A percentile compares a stretch with the other conserved stretches of the same genome.
These are phyloP conservation scores for Microthyrium microscopicum DNA, from an alignment of 2,329 filamentous ascomycete genomes.

Conservation along the genomic window DNA sequence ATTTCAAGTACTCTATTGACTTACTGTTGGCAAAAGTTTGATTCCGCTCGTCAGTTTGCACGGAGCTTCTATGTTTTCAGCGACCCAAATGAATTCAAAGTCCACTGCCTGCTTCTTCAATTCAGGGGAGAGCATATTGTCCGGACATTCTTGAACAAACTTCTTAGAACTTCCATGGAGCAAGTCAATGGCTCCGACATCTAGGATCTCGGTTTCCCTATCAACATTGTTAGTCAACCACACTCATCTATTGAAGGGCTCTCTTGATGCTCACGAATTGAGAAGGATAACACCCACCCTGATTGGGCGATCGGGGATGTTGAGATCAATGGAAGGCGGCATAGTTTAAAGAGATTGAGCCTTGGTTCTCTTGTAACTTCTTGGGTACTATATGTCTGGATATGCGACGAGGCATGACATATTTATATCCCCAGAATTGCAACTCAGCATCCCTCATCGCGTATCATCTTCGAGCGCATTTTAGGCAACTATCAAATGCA, in stretches of 20 bases:
- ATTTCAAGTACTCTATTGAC: background rate
- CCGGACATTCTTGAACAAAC: slow-evolving; percentile 10
- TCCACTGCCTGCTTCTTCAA: slow-evolving; percentile 13
- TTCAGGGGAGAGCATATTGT: slow-evolving; percentile 6
- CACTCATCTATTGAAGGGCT: background rate
- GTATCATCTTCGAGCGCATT: no score
- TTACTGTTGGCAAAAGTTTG: slow-evolving; percentile 11
- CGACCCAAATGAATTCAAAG: slow-evolving; percentile 18
- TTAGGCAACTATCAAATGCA: no score
- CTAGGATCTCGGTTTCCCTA: slow-evolving; percentile 15
- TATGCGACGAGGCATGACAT: no score
- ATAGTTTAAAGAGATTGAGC: no score
- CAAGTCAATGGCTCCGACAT: slow-evolving; percentile 17
- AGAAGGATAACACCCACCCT: slow-evolving; percentile 12
- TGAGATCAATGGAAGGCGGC: slow-evolving; percentile 6
- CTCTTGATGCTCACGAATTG: slow-evolving; percentile 6
- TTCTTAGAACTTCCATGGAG: slow-evolving; percentile 12
- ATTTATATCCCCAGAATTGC: no score
- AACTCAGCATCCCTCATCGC: no score
- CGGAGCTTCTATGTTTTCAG: slow-evolving; percentile 12
- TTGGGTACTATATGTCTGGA: no score
- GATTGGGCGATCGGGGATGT: slow-evolving; percentile 10
- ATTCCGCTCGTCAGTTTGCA: slow-evolving; percentile 11
- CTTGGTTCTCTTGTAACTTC: no score
- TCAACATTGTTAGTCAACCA: background rate